These are phyloP conservation scores for Teratosphaeria gauchensis DNA, from an alignment of 2,329 filamentous ascomycete genomes.

Conservation along the genomic window DNA sequence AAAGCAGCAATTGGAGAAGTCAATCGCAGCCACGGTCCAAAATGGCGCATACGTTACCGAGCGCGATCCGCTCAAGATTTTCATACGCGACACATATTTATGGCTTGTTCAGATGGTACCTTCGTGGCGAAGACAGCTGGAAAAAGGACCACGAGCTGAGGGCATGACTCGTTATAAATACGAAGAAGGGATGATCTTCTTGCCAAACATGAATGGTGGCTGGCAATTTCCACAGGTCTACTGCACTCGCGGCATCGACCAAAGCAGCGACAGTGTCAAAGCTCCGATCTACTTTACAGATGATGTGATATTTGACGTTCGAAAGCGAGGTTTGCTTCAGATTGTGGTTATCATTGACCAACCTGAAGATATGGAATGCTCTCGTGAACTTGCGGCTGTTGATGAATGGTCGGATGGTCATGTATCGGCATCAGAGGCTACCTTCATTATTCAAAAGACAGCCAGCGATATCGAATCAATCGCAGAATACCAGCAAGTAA, in stretches of 20 bases:
- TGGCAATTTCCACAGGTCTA: slow-evolving; percentile 1
- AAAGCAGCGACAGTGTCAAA: not conserved
- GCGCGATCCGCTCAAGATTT: not conserved
- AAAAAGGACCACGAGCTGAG: not conserved
- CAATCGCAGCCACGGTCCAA: slow-evolving; percentile 2
- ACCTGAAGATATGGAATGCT: not conserved
- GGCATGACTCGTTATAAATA: not conserved
- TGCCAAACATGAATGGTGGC: not conserved
- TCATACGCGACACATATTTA: not conserved
- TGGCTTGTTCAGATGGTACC: slow-evolving; percentile 1
- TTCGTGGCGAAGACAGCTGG: not conserved
- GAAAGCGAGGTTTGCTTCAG: slow-evolving; percentile 1
- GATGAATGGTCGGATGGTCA: not conserved
- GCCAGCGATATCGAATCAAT: not conserved
- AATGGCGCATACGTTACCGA: slow-evolving; percentile 1
- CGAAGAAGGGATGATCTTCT: slow-evolving; percentile 1
- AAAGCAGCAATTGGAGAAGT: slow-evolving; percentile 4
- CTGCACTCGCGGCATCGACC: not conserved
- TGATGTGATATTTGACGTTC: slow-evolving; percentile 1
- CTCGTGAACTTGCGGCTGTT: not conserved
- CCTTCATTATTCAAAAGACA: not conserved
- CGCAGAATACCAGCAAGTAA: not conserved
- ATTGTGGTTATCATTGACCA: not conserved
- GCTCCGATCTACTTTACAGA: slow-evolving; percentile 1
- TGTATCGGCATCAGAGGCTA: slow-evolving; percentile 1